Percentiles rank a stretch among this genome's conserved stretches.
phyloP scores from a whole-genome alignment of 371 early-diverging fungal species.

The Syncephalastrum monosporum region DNA sequence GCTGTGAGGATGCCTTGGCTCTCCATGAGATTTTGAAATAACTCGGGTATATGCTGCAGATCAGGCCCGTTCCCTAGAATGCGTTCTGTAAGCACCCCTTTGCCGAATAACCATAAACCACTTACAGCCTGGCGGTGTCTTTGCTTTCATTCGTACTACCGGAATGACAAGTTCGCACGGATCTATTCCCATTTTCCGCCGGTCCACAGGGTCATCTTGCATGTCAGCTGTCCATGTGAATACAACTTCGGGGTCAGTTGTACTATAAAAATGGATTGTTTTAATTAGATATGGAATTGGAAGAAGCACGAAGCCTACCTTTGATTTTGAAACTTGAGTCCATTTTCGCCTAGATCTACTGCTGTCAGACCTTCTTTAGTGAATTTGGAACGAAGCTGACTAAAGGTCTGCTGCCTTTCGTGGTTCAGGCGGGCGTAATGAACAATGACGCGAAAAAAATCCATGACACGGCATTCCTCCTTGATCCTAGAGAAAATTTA shows the following conservation, averaged over 20 bases:
- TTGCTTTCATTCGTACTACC: conserved; percentile 13
- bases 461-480: conserved; percentile 26
- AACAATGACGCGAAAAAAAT: conserved; percentile 29
- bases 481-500: conserved; percentile 19
- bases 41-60: too few species aligned
- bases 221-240: conserved; percentile 22
- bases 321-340: conserved; percentile 23
- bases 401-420: conserved; percentile 20
- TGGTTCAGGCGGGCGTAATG: conserved; percentile 25
- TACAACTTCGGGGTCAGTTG: conserved; percentile 9
- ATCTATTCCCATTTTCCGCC: conserved; percentile 3
- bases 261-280: conserved; percentile 1
- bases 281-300: background rate
- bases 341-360: conserved; percentile 13
- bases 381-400: conserved; percentile 9
- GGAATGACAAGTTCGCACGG: conserved; percentile 22
- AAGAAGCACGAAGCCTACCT: conserved; percentile 8
- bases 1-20: too few species aligned
- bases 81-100: too few species aligned
- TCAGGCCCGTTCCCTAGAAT: too few species aligned
- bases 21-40: too few species aligned
- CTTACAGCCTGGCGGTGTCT: background rate
- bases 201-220: background rate
- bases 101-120: too few species aligned
- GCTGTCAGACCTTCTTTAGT: conserved; percentile 8